Evolutionary conservation across 805 yeast genomes (phyloP), one percentile per base, ranked within the genome.

Genomic region (Yarrowia yakushimensis): DNA sequence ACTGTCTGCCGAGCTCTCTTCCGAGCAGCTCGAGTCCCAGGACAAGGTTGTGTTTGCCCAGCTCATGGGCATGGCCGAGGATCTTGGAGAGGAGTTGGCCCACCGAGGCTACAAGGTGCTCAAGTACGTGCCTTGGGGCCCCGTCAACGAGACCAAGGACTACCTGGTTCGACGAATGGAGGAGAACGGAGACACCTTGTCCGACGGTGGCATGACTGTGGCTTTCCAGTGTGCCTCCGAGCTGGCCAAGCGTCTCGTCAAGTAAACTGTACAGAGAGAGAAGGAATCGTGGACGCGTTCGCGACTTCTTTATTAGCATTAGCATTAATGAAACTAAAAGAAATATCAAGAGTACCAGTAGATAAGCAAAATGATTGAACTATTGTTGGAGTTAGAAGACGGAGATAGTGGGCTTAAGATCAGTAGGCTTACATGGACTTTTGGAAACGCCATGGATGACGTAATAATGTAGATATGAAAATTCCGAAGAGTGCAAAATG

Each of bases 61-160:
- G 77, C 82, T 92, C 67, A 78, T 93, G 71, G 98, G 98, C 36
- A 93, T 92, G 97, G 96, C 96, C 59, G 98, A 92, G 74, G 86
- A 87, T 69, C 82, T 89, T 65, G 90, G 97, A 25, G 81, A 81
- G 72, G 90, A 88, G 67, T 80, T 92, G 70, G 83, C 89, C 63
- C 76, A 79, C 41, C 79, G 84, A 50, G 83, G 87, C 67, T 79
- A 82, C 46, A 90, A 90, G 70, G 86, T 92, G 61, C 86, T 93
- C 76, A 93, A 93, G 77, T 92, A 93, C 72, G 97, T 92, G 66
- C 96, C 97, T 17, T 92, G 97, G 97, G 97, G 97, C 10, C 97
- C 97, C 33, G 96, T 96, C 63, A 76, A 84, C 68, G 97, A 93
- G 76, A 91, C 97, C 64, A 90, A 89, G 77, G 96, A 90, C 68